Percentiles rank a stretch among this genome's conserved stretches.
Evolutionary conservation across 257 asterid species (phyloP).

Genomic region (Capsicum rhomboideum): DNA sequence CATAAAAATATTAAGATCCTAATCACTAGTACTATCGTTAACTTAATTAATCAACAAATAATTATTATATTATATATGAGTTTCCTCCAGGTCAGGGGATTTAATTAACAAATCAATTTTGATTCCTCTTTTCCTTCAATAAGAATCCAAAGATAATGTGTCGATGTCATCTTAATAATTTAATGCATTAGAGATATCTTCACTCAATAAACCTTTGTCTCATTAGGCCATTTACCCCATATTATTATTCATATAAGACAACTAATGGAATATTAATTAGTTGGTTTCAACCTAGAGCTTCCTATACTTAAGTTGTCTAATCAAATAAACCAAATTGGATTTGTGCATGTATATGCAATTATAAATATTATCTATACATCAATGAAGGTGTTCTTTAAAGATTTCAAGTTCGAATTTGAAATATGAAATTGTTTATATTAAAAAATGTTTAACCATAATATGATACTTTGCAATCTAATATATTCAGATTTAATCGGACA

Average conservation of each 20-base stretch:
- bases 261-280: not conserved
- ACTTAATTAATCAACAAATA: not conserved
- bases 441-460: not conserved
- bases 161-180: not conserved
- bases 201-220: not conserved
- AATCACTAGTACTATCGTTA: not conserved
- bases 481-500: not conserved
- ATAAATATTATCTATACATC: not conserved
- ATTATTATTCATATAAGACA: not conserved
- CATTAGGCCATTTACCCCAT: not conserved
- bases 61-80: not conserved
- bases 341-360: not conserved
- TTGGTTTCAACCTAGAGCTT: not conserved
- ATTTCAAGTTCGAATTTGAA: rapidly evolving
- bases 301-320: not conserved
- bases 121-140: not conserved
- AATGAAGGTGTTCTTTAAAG: not conserved
- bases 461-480: rapidly evolving
- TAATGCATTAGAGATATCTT: not conserved
- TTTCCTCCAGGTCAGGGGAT: not conserved
- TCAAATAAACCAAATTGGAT: not conserved
- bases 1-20: not conserved
- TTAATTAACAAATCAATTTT: not conserved
- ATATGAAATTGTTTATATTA: not conserved
- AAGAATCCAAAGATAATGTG: not conserved